Conservation (phyloP, 163 green algal genomes). For the Trebouxiophyceae sp. region DNA sequence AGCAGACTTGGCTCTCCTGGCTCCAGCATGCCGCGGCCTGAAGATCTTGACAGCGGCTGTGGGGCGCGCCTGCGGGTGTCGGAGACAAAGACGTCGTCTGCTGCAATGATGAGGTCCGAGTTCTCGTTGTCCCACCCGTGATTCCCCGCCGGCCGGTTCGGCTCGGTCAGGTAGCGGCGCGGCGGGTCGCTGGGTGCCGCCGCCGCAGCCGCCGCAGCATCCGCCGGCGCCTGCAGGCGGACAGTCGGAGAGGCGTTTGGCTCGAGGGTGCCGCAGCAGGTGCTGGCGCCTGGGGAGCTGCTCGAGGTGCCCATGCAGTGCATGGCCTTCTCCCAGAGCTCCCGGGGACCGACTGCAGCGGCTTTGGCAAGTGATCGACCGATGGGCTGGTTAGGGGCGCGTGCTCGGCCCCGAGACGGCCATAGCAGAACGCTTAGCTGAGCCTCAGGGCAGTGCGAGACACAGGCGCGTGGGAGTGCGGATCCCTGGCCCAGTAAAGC, state of each 20-base stretch:
- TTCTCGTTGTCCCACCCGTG: conserved; percentile 86
- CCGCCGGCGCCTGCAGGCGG: neutral
- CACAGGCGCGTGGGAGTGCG: neutral
- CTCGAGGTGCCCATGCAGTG: neutral
- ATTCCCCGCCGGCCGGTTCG: conserved; percentile 53
- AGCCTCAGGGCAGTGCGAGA: no score
- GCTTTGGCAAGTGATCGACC: neutral
- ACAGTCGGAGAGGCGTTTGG: neutral
- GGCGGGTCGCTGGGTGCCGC: neutral
- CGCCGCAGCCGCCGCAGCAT: neutral
- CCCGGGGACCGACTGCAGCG: neutral
- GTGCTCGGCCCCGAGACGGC: no score
- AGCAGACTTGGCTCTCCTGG: neutral
- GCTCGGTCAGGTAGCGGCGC: conserved; percentile 64
- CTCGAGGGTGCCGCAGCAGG: neutral
- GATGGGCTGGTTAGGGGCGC: neutral
- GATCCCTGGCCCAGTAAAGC: neutral
- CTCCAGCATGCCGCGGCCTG: no score
- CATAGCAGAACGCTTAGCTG: no score
- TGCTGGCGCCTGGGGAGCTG: no score
- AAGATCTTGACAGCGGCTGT: no score
- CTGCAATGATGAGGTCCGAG: conserved; percentile 81
- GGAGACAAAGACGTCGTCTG: conserved; percentile 52
- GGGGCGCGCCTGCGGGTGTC: conserved; percentile 11
- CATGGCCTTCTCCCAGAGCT: neutral